phyloP scores from a whole-genome alignment of 257 asterid species.

The Solanum paucissectum region DNA sequence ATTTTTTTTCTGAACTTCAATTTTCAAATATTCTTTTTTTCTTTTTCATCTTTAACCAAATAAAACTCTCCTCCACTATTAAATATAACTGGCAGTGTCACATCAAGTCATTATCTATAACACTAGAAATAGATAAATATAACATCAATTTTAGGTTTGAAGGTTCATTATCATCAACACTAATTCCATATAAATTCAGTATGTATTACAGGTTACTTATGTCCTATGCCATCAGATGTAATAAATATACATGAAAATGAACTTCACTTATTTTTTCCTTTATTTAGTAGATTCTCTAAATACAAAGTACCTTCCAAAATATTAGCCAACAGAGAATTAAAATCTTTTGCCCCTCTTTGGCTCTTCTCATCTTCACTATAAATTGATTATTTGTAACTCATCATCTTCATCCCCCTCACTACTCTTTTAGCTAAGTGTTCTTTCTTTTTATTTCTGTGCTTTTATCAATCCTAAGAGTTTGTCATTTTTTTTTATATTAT shows the following conservation, averaged over 20 bases:
- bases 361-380: neutral
- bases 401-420: neutral
- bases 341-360: neutral
- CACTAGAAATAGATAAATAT: neutral
- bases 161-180: neutral
- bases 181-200: neutral
- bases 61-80: neutral
- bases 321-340: neutral
- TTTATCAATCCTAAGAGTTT: neutral
- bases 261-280: slow-evolving; percentile 1
- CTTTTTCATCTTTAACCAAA: neutral
- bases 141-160: neutral
- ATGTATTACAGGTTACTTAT: neutral
- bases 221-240: neutral
- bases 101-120: neutral
- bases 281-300: neutral
- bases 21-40: neutral
- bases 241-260: neutral
- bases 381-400: neutral
- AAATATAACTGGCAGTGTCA: neutral
- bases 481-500: neutral
- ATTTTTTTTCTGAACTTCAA: neutral
- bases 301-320: slow-evolving; percentile 8
- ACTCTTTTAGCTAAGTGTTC: neutral
- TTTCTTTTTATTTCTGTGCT: neutral